Evolutionary conservation across 306 rosid species (phyloP), one percentile per base, ranked within the genome.

Genomic region (cucumber (Cucumis sativus)): DNA sequence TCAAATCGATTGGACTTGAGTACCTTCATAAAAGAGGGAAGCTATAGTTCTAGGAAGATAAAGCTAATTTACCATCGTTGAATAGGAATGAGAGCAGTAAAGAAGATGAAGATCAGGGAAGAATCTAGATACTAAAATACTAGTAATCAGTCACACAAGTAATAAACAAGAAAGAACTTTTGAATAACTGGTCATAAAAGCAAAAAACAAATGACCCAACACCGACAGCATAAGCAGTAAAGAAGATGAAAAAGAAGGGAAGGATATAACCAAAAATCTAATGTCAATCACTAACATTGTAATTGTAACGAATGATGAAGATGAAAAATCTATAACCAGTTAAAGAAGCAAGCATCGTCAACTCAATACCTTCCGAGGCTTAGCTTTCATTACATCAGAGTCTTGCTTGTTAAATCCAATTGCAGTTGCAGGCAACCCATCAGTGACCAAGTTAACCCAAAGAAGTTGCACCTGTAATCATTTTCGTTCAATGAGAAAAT

Each of bases 401-500:
- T 95, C 98, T 86, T 86, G 97, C 89, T 90, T 92, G 82, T 95
- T 95, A 80, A 95, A 95, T 75, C 98, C 98, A 80, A 95, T 95
- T 74, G 98, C 98, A 67, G 98, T 95, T 71, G 98, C 98, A 84
- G 98, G 98, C 80, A 95, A 87, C 61, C 98, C 98, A 45, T 95
- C 97, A 83, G 98, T 95, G 40, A 95, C 98, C 88, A 95, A 84
- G 82, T 95, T 95, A 78, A 95, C 98, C 98, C 98, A 95, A 41
- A 95, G 97, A 84, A 95, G 87, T 86, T 95, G 97, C 77, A 94
- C 97, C 98, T 94, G 88, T 79, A 73, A 80, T 67, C 79, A 41
- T 60, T 65, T 70, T 47, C 15, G 23, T 70, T 10, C 2, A 35
- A 71, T 71, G 58, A 71, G 76, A 49, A 71, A 49, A 69, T 30